A percentile compares a stretch with the other conserved stretches of the same genome.
Conservation (phyloP, 2,329 filamentous ascomycete species). For the Sarocladiaceae sp. region DNA sequence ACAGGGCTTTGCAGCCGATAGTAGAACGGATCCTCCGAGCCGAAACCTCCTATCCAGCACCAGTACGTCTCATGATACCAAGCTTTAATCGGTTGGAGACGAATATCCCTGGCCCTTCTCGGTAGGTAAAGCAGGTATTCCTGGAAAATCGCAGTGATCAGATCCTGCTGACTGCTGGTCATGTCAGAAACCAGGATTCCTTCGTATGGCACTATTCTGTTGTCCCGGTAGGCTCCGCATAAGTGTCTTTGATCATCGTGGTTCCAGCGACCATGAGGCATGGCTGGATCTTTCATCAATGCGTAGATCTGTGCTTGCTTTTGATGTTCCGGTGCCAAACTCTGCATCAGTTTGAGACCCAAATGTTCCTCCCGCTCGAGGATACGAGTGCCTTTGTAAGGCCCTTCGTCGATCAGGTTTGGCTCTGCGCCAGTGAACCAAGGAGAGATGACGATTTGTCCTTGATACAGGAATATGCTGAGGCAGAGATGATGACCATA, state of each 20-base stretch:
- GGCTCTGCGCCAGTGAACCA: slow-evolving; percentile 79
- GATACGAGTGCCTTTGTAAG: slow-evolving; percentile 57
- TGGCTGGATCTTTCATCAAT: slow-evolving; percentile 54
- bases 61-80: slow-evolving; percentile 70
- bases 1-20: slow-evolving; percentile 73
- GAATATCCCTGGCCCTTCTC: slow-evolving; percentile 41
- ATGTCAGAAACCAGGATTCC: slow-evolving; percentile 53
- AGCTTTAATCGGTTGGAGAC: slow-evolving; percentile 45
- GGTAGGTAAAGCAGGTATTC: slow-evolving; percentile 68
- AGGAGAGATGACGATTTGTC: slow-evolving; percentile 62
- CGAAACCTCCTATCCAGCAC: slow-evolving; percentile 68
- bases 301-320: slow-evolving; percentile 49
- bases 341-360: slow-evolving; percentile 65
- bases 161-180: slow-evolving; percentile 37
- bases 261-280: slow-evolving; percentile 69
- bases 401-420: slow-evolving; percentile 63
- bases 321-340: slow-evolving; percentile 40
- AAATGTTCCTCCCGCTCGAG: slow-evolving; percentile 57
- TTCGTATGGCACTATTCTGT: slow-evolving; percentile 68
- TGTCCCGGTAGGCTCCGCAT: slow-evolving; percentile 73
- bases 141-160: slow-evolving; percentile 52
- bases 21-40: slow-evolving; percentile 65
- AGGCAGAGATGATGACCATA: slow-evolving; percentile 78
- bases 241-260: slow-evolving; percentile 73
- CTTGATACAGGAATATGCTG: slow-evolving; percentile 59